Conservation (phyloP, 2,329 filamentous ascomycete species). For the Fusarium staphyleae region DNA sequence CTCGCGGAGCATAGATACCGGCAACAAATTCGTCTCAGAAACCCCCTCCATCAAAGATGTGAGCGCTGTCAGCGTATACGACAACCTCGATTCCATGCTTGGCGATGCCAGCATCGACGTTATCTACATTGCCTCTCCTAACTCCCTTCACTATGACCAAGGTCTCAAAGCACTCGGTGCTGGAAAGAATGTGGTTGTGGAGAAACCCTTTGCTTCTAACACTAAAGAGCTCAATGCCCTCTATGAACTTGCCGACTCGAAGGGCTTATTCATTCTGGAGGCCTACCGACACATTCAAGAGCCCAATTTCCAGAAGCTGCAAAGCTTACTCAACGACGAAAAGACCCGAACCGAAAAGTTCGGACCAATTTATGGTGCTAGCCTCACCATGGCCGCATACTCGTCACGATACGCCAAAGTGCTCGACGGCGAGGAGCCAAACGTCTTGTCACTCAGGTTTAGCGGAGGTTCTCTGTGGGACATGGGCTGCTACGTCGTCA, state of each 20-base stretch:
- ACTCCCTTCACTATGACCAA: constrained; percentile 29
- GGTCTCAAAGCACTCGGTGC: constrained; percentile 15
- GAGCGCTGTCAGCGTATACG: constrained; percentile 6
- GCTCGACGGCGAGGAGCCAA: constrained; percentile 17
- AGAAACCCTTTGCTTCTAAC: constrained; percentile 33
- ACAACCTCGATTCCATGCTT: constrained; percentile 23
- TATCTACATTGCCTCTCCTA: constrained; percentile 32
- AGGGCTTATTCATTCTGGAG: constrained; percentile 18
- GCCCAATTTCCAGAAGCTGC: constrained; percentile 30
- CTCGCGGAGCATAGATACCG: constrained; percentile 26
- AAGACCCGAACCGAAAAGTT: constrained; percentile 17
- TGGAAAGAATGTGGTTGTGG: constrained; percentile 29
- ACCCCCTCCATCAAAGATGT: constrained; percentile 23
- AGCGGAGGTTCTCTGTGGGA: constrained; percentile 31
- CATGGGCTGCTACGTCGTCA: constrained; percentile 33
- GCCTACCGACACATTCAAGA: constrained; percentile 33
- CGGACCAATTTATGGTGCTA: constrained; percentile 22
- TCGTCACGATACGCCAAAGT: constrained; percentile 14
- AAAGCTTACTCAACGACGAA: constrained; percentile 22
- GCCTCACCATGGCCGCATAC: constrained; percentile 25
- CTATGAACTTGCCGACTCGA: constrained; percentile 27
- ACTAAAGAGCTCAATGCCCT: constrained; percentile 16
- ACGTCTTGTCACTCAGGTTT: constrained; percentile 26
- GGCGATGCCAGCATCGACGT: constrained; percentile 6
- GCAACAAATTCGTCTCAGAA: constrained; percentile 19